Evolutionary conservation across 2,329 filamentous ascomycete genomes (phyloP).

Genomic region (Penicillium nordicum): DNA sequence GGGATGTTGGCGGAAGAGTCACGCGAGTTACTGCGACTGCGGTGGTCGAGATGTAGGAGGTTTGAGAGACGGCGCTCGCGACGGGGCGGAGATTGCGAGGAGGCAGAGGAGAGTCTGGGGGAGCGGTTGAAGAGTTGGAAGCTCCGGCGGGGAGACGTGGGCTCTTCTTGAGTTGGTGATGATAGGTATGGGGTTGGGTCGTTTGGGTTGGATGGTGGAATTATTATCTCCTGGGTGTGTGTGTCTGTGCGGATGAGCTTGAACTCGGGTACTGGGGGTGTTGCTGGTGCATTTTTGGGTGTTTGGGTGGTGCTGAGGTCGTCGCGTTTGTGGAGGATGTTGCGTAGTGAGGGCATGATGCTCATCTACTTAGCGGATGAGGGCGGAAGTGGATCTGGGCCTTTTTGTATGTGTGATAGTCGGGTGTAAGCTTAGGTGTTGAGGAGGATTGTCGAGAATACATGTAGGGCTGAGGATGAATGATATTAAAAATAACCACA

Average conservation of each 20-base stretch:
- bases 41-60: slow-evolving; percentile 35
- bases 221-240: slow-evolving; percentile 71
- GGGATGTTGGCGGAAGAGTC: slow-evolving; percentile 67
- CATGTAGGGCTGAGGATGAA: background rate
- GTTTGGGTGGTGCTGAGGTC: slow-evolving; percentile 45
- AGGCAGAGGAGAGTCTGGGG: slow-evolving; percentile 25
- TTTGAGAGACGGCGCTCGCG: slow-evolving; percentile 34
- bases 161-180: slow-evolving; percentile 12
- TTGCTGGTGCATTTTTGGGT: slow-evolving; percentile 40
- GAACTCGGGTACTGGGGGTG: slow-evolving; percentile 60
- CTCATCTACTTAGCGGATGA: background rate
- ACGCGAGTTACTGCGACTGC: slow-evolving; percentile 32
- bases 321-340: slow-evolving; percentile 62
- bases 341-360: slow-evolving; percentile 55
- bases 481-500: background rate
- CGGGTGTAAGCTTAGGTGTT: background rate
- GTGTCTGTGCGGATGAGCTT: slow-evolving; percentile 85
- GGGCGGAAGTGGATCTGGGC: background rate
- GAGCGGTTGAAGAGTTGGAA: slow-evolving; percentile 34
- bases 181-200: slow-evolving; percentile 24
- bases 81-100: slow-evolving; percentile 26
- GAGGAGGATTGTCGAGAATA: background rate
- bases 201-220: slow-evolving; percentile 57
- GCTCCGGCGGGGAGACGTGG: slow-evolving; percentile 34
- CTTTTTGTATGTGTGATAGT: background rate